Conservation (phyloP, 2,329 filamentous ascomycete genomes). For the Pseudogymnoascus sp. region DNA sequence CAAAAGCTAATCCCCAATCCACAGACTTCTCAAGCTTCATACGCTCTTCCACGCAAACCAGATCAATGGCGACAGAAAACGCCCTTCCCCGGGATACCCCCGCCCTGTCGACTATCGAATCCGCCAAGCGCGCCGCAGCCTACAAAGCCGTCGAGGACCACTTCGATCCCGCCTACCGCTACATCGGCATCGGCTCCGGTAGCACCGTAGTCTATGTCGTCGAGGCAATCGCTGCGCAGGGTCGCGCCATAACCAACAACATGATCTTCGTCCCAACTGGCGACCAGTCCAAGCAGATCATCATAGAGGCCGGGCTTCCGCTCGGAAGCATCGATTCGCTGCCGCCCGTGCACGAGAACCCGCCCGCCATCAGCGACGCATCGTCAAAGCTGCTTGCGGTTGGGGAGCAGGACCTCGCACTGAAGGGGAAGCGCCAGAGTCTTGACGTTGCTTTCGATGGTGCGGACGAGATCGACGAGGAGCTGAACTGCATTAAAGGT, state of each 20-base stretch:
- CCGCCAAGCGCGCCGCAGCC: slow-evolving; percentile 68
- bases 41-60: background rate
- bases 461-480: slow-evolving; percentile 91
- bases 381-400: slow-evolving; percentile 66
- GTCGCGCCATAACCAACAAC: slow-evolving; percentile 41
- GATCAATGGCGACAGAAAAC: background rate
- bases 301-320: slow-evolving; percentile 68
- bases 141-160: slow-evolving; percentile 66
- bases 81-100: background rate
- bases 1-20: background rate
- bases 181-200: slow-evolving; percentile 73
- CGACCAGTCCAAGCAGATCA: slow-evolving; percentile 81
- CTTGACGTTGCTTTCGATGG: slow-evolving; percentile 94
- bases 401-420: slow-evolving; percentile 26
- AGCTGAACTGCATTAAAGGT: slow-evolving; percentile 95
- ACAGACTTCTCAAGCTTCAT: background rate
- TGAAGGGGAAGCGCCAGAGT: slow-evolving; percentile 35
- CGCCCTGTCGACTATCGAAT: slow-evolving; percentile 46
- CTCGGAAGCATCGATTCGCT: slow-evolving; percentile 45
- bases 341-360: slow-evolving; percentile 23
- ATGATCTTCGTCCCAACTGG: slow-evolving; percentile 86
- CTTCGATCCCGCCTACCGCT: slow-evolving; percentile 53
- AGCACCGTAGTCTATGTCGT: slow-evolving; percentile 80
- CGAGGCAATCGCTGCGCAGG: slow-evolving; percentile 63
- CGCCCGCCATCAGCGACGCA: slow-evolving; percentile 20